Conservation (phyloP, 805 yeast genomes). For the Myxozyma lipomycoides region DNA sequence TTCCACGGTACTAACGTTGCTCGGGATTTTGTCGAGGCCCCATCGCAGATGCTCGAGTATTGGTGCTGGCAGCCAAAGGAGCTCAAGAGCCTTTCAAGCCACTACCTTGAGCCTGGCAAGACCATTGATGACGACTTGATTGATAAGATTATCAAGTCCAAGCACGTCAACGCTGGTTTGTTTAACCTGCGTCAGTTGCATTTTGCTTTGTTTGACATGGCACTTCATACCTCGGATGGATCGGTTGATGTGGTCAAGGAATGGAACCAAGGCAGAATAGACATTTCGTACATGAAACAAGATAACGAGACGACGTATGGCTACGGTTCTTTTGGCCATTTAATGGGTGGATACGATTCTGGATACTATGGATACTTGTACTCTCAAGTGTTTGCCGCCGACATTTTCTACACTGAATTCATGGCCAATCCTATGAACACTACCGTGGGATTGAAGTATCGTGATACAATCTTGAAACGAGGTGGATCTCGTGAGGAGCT, state of each 20-base stretch:
- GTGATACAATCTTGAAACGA: slow-evolving; percentile 62
- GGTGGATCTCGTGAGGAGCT: slow-evolving; percentile 73
- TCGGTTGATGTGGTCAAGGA: slow-evolving; percentile 50
- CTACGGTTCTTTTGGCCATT: slow-evolving; percentile 70
- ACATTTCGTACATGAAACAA: slow-evolving; percentile 52
- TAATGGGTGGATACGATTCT: slow-evolving; percentile 79
- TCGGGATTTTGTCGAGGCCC: slow-evolving; percentile 88
- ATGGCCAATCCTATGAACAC: slow-evolving; percentile 62
- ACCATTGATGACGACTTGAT: slow-evolving; percentile 55
- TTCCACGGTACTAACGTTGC: slow-evolving; percentile 76
- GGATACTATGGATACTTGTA: slow-evolving; percentile 85
- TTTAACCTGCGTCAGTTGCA: slow-evolving; percentile 70
- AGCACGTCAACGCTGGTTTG: slow-evolving; percentile 73
- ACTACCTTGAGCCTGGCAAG: slow-evolving; percentile 55
- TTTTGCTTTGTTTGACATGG: slow-evolving; percentile 75
- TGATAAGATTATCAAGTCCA: slow-evolving; percentile 56
- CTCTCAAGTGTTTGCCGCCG: slow-evolving; percentile 82
- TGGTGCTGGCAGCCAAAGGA: slow-evolving; percentile 77
- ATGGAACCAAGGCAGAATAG: slow-evolving; percentile 67
- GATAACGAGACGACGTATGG: slow-evolving; percentile 50
- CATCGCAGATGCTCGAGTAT: slow-evolving; percentile 83
- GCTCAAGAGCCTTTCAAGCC: slow-evolving; percentile 57
- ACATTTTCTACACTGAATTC: slow-evolving; percentile 70
- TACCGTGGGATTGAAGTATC: slow-evolving; percentile 58
- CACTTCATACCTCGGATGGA: slow-evolving; percentile 54